Evolutionary conservation across 2,329 filamentous ascomycete species (phyloP).

Genomic region (Colletotrichum higginsianum): DNA sequence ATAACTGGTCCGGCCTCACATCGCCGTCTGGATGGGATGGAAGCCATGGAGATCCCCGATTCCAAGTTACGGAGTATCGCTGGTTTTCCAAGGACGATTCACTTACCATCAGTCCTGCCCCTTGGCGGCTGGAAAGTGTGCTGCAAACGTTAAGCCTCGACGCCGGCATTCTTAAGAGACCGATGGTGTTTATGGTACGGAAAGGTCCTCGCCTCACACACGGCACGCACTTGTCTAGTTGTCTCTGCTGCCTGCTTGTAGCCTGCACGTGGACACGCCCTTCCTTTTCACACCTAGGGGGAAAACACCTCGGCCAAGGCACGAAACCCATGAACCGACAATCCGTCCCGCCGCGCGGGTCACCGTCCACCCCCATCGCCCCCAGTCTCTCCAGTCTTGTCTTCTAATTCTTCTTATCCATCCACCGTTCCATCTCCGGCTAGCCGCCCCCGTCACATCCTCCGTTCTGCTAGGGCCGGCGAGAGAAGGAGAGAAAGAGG

Average conservation of each 20-base stretch:
- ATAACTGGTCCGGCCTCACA: slow-evolving; percentile 31
- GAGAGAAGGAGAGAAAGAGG: background rate
- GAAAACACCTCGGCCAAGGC: background rate
- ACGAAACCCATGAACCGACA: slow-evolving; percentile 8
- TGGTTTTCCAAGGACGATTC: slow-evolving; percentile 9
- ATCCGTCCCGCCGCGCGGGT: slow-evolving; percentile 17
- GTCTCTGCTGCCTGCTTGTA: no score
- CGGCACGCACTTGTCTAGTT: no score
- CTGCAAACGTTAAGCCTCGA: slow-evolving; percentile 6
- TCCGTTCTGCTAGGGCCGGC: slow-evolving; percentile 33
- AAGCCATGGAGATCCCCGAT: slow-evolving; percentile 35
- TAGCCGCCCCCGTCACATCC: slow-evolving; percentile 35
- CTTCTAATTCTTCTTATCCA: background rate
- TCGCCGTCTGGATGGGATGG: slow-evolving; percentile 31
- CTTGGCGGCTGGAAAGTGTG: slow-evolving; percentile 17
- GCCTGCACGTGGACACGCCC: background rate
- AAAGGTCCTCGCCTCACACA: no score
- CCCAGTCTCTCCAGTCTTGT: slow-evolving; percentile 14
- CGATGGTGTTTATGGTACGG: background rate
- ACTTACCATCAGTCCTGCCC: slow-evolving; percentile 7
- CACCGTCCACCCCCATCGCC: slow-evolving; percentile 9
- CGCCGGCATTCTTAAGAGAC: background rate
- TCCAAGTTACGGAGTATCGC: slow-evolving; percentile 14
- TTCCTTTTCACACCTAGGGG: background rate
- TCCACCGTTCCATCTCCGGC: slow-evolving; percentile 9